Evolutionary conservation across 2,329 filamentous ascomycete species (phyloP), one percentile per base, ranked within the genome.

Genomic region (Verticillium zaregamsianum): DNA sequence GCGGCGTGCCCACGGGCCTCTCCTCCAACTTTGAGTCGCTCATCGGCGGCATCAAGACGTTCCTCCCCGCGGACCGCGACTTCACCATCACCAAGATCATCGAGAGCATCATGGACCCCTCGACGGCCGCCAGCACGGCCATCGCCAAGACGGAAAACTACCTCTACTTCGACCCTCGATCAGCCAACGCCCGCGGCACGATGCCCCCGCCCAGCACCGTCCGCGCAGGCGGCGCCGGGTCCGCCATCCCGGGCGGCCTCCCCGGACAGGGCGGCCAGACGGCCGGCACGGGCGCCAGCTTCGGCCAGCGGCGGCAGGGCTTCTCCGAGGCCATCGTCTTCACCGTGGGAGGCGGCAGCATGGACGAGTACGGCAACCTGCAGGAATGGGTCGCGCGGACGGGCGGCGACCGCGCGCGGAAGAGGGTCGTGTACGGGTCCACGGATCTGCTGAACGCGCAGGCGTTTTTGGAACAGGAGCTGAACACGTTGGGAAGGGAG

Each of bases 321-420:
- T 97, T 94, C 75, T 91, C 87, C 57, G 93, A 97, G 70, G 91
- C 92, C 1, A 89, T 97, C 60, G 92, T 97, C n/a, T 97, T 97
- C 72, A 94, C 92, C 0, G 92, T 96, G 3, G 95, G 95, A 4
- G 95, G 96, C 56, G 95, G 95, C 52, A 97, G 93, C 73, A 98
- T 99, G 91, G 95, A 99, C 69, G 95, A 99, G 74, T 99, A 98
- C 73, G 94, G 93, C 23, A 99, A 99, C 75, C 74, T 99, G 73
- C 92, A 97, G 73, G 95, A 98, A 72, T 99, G 95, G 95, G 92
- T 94, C 5, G 87, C 86, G 74, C 84, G 94, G 66, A 93, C 92
- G 4, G 81, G 82, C 57, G 86, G 86, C 15, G 84, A 86, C 61
- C 84, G 86, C 9, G 83, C 86, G 25, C 90, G 86, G 74, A 90